Conservation (phyloP, 2,329 filamentous ascomycete genomes). For the Alternaria sp. region DNA sequence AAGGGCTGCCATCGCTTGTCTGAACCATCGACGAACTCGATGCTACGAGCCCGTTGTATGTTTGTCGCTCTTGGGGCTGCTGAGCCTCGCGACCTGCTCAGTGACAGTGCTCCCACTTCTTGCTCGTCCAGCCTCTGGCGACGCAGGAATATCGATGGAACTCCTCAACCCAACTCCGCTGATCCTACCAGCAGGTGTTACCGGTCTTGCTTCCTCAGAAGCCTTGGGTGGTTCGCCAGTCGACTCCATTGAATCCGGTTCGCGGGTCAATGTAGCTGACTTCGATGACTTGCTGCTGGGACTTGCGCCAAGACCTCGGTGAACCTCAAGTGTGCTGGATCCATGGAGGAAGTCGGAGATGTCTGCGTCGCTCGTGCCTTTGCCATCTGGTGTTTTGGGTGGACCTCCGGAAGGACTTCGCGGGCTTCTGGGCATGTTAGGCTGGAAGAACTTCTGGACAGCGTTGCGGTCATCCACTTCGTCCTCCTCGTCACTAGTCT, state of each 20-base stretch:
- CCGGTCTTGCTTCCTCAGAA: constrained; percentile 19
- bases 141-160: constrained; percentile 36
- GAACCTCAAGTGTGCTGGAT: constrained; percentile 39
- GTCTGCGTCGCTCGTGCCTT: constrained; percentile 49
- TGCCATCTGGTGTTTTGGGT: constrained; percentile 25
- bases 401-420: constrained; percentile 20
- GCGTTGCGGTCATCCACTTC: constrained; percentile 50
- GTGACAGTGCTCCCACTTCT: constrained; percentile 35
- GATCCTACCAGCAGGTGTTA: constrained; percentile 30
- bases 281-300: constrained; percentile 24
- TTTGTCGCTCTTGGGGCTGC: constrained; percentile 22
- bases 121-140: constrained; percentile 17
- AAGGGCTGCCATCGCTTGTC: background rate
- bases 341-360: constrained; percentile 46
- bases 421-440: constrained; percentile 25
- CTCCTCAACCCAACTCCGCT: constrained; percentile 41
- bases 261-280: constrained; percentile 17
- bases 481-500: constrained; percentile 55
- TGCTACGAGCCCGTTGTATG: constrained; percentile 3
- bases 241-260: constrained; percentile 41
- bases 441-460: constrained; percentile 46
- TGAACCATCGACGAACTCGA: background rate
- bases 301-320: constrained; percentile 48
- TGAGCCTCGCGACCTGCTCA: constrained; percentile 44
- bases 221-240: constrained; percentile 21